Evolutionary conservation across 2,329 filamentous ascomycete species (phyloP).

Genomic region (Verticillium tricorpus): DNA sequence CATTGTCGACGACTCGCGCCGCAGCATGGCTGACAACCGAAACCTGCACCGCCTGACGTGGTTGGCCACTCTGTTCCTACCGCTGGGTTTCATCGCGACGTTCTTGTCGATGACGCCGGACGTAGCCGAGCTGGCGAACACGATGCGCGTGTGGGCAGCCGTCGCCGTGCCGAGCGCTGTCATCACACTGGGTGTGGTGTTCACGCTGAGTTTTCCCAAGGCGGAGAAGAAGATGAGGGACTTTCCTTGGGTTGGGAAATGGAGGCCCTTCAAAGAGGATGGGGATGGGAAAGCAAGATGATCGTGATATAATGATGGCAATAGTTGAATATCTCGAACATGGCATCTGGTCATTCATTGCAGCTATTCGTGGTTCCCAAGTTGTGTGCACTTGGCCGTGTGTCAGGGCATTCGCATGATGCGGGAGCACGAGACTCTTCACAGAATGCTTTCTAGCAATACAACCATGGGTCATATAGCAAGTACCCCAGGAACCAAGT

Average conservation of each 20-base stretch:
- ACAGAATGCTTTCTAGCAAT: no score
- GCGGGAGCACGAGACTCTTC: no score
- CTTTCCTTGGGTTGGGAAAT: not conserved
- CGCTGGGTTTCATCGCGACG: slow-evolving; percentile 22
- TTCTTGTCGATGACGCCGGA: slow-evolving; percentile 24
- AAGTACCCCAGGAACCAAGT: no score
- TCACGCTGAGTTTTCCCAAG: not conserved
- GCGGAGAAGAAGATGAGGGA: not conserved
- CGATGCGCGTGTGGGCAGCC: slow-evolving; percentile 17
- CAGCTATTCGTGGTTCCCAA: no score
- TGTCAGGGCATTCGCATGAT: no score
- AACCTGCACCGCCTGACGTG: slow-evolving; percentile 26
- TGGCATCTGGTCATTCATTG: no score
- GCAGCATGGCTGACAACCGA: slow-evolving; percentile 21
- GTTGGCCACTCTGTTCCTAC: slow-evolving; percentile 28
- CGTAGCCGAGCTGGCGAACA: slow-evolving; percentile 8
- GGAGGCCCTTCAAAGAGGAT: not conserved
- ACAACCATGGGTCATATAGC: no score
- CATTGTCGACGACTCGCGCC: slow-evolving; percentile 22
- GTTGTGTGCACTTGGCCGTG: no score
- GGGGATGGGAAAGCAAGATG: not conserved
- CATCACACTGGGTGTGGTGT: slow-evolving; percentile 2
- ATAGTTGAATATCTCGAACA: no score
- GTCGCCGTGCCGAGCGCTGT: slow-evolving; percentile 17
- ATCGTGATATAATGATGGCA: not conserved